A percentile compares a stretch with the other conserved stretches of the same genome.
Evolutionary conservation across 2,329 filamentous ascomycete genomes (phyloP).

Genomic region (Torrubiellomyces zombiae): DNA sequence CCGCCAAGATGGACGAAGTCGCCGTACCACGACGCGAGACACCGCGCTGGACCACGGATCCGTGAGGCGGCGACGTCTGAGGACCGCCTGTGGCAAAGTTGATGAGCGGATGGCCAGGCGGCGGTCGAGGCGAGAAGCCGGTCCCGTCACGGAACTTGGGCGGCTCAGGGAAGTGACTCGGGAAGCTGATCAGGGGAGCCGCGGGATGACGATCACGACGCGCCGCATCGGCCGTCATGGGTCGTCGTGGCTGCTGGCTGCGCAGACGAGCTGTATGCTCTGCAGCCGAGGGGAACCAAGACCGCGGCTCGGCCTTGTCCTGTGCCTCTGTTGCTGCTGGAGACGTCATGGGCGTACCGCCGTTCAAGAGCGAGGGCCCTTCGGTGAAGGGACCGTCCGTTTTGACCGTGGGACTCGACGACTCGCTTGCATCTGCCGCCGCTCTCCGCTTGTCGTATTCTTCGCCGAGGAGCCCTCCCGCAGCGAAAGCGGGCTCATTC

Average conservation of each 20-base stretch:
- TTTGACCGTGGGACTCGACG: conserved; percentile 17
- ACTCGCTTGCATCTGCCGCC: conserved; percentile 11
- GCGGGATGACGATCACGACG: conserved; percentile 23
- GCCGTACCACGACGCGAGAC: conserved; percentile 5
- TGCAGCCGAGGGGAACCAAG: conserved; percentile 21
- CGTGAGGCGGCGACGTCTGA: conserved; percentile 2
- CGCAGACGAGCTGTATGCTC: conserved; percentile 20
- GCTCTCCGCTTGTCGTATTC: conserved; percentile 30
- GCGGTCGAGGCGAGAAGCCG: conserved; percentile 29
- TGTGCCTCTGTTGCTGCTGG: conserved; percentile 10
- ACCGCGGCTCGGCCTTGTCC: conserved; percentile 9
- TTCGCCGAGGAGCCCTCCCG: conserved; percentile 33
- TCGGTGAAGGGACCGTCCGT: conserved; percentile 30
- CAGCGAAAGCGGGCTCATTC: conserved; percentile 26
- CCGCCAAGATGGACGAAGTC: not conserved
- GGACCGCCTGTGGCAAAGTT: conserved; percentile 23
- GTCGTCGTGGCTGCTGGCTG: conserved; percentile 8
- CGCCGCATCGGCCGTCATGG: conserved; percentile 10
- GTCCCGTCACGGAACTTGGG: conserved; percentile 35
- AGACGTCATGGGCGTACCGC: conserved; percentile 9
- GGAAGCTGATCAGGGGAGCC: conserved; percentile 54
- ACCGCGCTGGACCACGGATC: conserved; percentile 2
- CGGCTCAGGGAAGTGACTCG: conserved; percentile 42
- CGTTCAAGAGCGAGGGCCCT: conserved; percentile 40
- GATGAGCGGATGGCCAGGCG: conserved; percentile 24